These are phyloP conservation scores for Candida palmyrensis DNA, from an alignment of 805 yeast species.

Conservation along the genomic window DNA sequence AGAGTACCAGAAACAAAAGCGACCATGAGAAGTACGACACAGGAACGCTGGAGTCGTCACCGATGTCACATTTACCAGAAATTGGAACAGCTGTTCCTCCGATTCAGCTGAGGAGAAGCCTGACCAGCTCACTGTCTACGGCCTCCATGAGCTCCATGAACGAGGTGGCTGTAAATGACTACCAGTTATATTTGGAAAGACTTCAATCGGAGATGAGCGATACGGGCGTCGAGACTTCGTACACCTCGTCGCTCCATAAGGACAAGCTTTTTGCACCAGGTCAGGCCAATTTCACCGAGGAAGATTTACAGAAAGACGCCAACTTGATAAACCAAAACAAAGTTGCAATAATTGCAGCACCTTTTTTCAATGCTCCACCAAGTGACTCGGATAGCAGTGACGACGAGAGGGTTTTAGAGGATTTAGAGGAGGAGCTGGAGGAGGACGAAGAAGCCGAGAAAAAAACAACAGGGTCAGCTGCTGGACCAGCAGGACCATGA, in stretches of 20 bases:
- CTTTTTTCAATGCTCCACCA: constrained; percentile 36
- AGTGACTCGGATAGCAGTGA: constrained; percentile 25
- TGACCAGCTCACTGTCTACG: too few species aligned
- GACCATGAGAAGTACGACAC: constrained; percentile 2
- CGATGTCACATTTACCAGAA: not conserved
- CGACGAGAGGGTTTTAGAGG: constrained; percentile 5
- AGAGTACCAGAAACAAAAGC: constrained; percentile 1
- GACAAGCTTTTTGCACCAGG: constrained; percentile 1
- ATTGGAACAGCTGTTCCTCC: not conserved
- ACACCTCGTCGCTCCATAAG: constrained; percentile 11
- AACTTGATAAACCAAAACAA: constrained; percentile 6
- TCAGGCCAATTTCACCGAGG: constrained; percentile 5
- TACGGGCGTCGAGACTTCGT: constrained; percentile 11
- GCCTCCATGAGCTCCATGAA: not conserved
- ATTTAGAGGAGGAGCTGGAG: not conserved
- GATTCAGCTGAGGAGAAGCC: too few species aligned
- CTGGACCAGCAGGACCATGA: too few species aligned
- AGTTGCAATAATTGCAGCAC: constrained; percentile 29
- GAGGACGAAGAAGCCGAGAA: not conserved
- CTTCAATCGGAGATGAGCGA: constrained; percentile 8
- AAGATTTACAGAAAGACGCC: constrained; percentile 3
- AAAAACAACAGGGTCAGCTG: too few species aligned
- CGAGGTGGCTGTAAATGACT: constrained; percentile 9
- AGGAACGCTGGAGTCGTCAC: not conserved
- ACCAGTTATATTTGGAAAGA: constrained; percentile 15